phyloP scores from a whole-genome alignment of 2,329 filamentous ascomycete genomes.

The Didymosphaeria variabile region DNA sequence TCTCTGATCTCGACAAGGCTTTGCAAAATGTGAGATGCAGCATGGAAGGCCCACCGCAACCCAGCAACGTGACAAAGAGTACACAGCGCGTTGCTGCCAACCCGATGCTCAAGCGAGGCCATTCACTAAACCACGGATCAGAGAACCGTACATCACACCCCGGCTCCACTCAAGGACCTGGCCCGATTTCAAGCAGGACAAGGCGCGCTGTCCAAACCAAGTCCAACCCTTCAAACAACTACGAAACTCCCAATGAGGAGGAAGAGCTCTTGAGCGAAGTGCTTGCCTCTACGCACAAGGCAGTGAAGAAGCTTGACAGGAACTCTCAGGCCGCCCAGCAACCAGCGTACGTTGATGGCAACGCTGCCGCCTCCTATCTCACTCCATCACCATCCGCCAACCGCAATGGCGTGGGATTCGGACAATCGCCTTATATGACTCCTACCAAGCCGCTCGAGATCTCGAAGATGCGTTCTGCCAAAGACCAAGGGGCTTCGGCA shows the following conservation, averaged over 20 bases:
- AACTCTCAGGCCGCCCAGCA: slow-evolving; percentile 46
- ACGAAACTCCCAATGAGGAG: slow-evolving; percentile 95
- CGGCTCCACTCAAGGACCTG: slow-evolving; percentile 42
- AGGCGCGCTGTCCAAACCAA: slow-evolving; percentile 77
- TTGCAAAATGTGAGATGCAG: slow-evolving; percentile 68
- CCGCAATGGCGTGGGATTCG: slow-evolving; percentile 78
- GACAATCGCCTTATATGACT: slow-evolving; percentile 67
- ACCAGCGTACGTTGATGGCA: slow-evolving; percentile 69
- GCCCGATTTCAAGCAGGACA: slow-evolving; percentile 80
- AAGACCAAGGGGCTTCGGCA: slow-evolving; percentile 57
- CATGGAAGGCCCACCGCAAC: slow-evolving; percentile 57
- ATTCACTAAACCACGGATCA: slow-evolving; percentile 54
- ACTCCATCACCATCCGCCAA: slow-evolving; percentile 83
- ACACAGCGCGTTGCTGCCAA: slow-evolving; percentile 53
- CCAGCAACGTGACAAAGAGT: slow-evolving; percentile 39
- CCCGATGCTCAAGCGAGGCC: slow-evolving; percentile 59
- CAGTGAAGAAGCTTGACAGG: slow-evolving; percentile 74
- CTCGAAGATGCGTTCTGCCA: slow-evolving; percentile 53
- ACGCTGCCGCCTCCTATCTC: slow-evolving; percentile 68
- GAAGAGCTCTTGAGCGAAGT: slow-evolving; percentile 95
- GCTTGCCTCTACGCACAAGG: slow-evolving; percentile 77
- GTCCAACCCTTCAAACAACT: slow-evolving; percentile 78
- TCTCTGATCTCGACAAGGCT: slow-evolving; percentile 69
- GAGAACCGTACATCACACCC: slow-evolving; percentile 69
- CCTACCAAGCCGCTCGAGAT: slow-evolving; percentile 77